These are phyloP conservation scores for Auricularia sp. DNA, from an alignment of 768 basidiomycete species.

Conservation along the genomic window DNA sequence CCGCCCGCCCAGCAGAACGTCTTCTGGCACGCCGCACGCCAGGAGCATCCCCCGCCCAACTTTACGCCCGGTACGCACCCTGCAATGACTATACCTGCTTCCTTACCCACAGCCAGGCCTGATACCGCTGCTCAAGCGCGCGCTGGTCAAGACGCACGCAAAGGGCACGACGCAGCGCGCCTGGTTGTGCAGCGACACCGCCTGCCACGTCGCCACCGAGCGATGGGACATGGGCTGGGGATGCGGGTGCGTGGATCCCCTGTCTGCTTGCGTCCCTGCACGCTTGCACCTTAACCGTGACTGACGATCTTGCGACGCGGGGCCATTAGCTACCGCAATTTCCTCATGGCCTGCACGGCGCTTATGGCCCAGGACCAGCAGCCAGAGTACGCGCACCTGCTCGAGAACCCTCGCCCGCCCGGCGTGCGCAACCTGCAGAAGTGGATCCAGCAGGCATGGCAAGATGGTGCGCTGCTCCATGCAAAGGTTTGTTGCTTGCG, in stretches of 20 bases:
- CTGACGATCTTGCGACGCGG: not conserved
- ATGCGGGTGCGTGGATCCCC: conserved; percentile 43
- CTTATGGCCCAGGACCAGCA: conserved; percentile 59
- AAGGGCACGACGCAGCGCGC: conserved; percentile 44
- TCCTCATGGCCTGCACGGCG: conserved; percentile 63
- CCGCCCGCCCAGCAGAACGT: conserved; percentile 24
- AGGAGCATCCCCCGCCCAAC: conserved; percentile 38
- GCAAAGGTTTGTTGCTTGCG: not conserved
- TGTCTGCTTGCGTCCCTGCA: not conserved
- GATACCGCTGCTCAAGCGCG: conserved; percentile 50
- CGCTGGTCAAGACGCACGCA: conserved; percentile 40
- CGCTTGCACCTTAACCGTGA: not conserved
- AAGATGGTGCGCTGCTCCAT: conserved; percentile 34
- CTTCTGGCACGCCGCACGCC: conserved; percentile 55
- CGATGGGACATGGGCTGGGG: conserved; percentile 62
- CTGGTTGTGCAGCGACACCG: conserved; percentile 54
- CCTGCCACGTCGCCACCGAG: conserved; percentile 50
- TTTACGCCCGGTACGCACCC: conserved; percentile 47
- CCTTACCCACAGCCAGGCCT: conserved; percentile 36
- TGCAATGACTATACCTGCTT: too few species aligned
- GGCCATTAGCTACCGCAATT: conserved; percentile 62
- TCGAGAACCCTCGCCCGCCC: conserved; percentile 50
- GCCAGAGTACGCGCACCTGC: conserved; percentile 48
- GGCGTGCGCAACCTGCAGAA: conserved; percentile 63
- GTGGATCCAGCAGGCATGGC: conserved; percentile 81